Conservation (phyloP, 1,284 basidiomycete species). For the Apiotrichum laibachii region DNA sequence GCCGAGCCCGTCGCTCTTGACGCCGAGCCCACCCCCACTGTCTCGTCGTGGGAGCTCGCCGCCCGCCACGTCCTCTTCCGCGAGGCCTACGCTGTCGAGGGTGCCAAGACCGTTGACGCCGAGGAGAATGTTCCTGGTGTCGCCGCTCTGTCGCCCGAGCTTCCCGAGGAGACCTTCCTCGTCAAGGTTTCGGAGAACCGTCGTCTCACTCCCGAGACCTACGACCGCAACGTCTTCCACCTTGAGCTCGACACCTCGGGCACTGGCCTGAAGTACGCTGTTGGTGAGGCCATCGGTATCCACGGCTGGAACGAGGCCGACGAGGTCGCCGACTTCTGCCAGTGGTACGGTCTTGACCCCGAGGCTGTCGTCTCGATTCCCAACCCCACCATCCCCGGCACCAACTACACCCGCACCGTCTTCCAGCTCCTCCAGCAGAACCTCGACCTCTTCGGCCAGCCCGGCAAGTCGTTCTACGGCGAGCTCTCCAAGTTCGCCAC, state of each 20-base stretch:
- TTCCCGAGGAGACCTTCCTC: conserved; percentile 86
- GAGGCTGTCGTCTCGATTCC: conserved; percentile 79
- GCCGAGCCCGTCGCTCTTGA: conserved; percentile 41
- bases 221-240: conserved; percentile 99
- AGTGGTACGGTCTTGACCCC: conserved; percentile 86
- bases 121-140: conserved; percentile 51
- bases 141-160: conserved; percentile 76
- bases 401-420: conserved; percentile 77
- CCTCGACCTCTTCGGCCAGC: conserved; percentile 92
- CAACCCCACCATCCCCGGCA: conserved; percentile 55
- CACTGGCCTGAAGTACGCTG: conserved; percentile 90
- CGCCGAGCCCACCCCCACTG: conserved; percentile 40
- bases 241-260: conserved; percentile 90
- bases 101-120: conserved; percentile 44
- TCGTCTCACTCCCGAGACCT: conserved; percentile 88
- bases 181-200: conserved; percentile 92
- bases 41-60: conserved; percentile 71
- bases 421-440: conserved; percentile 96
- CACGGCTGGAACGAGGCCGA: conserved; percentile 95
- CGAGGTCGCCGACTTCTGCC: conserved; percentile 85
- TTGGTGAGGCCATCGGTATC: conserved; percentile 94
- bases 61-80: conserved; percentile 88
- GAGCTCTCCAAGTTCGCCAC: conserved; percentile 78
- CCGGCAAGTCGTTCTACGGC: conserved; percentile 92
- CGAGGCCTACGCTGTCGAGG: conserved; percentile 62